Conservation (phyloP, 768 basidiomycete genomes). For the Suillus sp. region DNA sequence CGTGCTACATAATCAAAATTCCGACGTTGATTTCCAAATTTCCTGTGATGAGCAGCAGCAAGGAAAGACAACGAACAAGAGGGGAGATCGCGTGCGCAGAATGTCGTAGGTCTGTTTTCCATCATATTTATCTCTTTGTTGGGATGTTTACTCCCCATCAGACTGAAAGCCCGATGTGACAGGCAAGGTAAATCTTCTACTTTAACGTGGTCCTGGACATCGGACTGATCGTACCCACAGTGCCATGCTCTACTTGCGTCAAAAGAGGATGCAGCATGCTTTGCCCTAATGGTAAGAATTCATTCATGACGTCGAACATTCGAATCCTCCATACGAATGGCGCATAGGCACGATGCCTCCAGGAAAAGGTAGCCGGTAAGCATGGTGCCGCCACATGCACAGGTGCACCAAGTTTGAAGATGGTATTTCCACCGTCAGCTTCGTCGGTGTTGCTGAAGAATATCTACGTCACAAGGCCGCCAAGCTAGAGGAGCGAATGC, state of each 20-base stretch:
- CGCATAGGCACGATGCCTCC: constrained; percentile 52
- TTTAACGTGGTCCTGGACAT: constrained; percentile 11
- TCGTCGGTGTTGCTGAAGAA: constrained; percentile 54
- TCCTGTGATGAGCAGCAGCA: constrained; percentile 19
- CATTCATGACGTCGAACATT: neutral
- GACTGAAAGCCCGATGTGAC: constrained; percentile 32
- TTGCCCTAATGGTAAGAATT: constrained; percentile 51
- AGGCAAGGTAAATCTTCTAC: constrained; percentile 21
- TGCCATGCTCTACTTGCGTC: constrained; percentile 45
- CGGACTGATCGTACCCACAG: constrained; percentile 26
- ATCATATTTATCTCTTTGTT: neutral
- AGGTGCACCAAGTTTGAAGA: neutral
- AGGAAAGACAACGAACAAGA: constrained; percentile 26
- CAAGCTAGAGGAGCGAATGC: constrained; percentile 52
- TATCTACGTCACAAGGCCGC: constrained; percentile 50
- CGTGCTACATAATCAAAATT: neutral
- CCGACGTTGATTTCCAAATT: neutral
- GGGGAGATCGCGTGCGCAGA: constrained; percentile 36
- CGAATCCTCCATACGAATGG: neutral
- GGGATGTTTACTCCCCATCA: constrained; percentile 13
- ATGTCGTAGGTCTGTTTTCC: constrained; percentile 28
- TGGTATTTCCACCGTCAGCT: constrained; percentile 33
- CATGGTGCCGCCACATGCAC: constrained; percentile 7
- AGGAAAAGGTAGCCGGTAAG: constrained; percentile 55
- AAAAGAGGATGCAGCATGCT: constrained; percentile 49